Percentiles rank a stretch among this genome's conserved stretches.
phyloP scores from a whole-genome alignment of 2,329 filamentous ascomycete genomes.

The Domatiomyces catenatus region DNA sequence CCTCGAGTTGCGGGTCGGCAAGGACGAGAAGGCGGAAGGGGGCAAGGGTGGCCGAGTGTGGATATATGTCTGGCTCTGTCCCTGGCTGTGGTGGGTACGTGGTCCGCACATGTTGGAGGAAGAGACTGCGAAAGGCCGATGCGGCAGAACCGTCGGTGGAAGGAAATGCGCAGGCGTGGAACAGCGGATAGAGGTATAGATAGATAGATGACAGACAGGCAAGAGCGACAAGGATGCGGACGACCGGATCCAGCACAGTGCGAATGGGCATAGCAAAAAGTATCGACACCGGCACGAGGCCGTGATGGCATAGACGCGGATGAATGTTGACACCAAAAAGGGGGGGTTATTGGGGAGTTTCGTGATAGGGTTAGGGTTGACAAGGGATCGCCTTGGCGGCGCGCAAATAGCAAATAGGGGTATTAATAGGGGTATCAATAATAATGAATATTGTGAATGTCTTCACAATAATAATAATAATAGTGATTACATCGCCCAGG shows the following conservation, averaged over 20 bases:
- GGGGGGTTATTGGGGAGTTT: constrained; percentile 30
- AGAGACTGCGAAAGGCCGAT: constrained; percentile 21
- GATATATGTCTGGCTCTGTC: neutral
- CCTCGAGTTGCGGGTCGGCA: constrained; percentile 86
- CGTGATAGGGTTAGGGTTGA: no score
- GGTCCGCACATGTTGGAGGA: constrained; percentile 24
- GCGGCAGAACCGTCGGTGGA: constrained; percentile 24
- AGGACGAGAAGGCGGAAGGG: constrained; percentile 79
- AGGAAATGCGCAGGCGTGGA: constrained; percentile 70
- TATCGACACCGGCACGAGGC: constrained; percentile 1
- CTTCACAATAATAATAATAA: neutral
- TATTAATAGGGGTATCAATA: no score
- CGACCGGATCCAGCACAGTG: constrained; percentile 7
- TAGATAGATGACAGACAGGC: constrained; percentile 57
- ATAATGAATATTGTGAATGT: no score
- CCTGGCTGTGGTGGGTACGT: constrained; percentile 14
- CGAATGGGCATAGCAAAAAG: constrained; percentile 35
- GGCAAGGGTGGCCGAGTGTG: constrained; percentile 1
- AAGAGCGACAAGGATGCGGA: constrained; percentile 44
- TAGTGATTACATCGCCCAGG: neutral
- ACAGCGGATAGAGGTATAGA: constrained; percentile 74
- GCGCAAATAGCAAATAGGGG: neutral
- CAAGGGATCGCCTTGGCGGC: no score
- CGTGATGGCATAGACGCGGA: constrained; percentile 9
- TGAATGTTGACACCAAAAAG: constrained; percentile 15